Percentiles rank a stretch among this genome's conserved stretches.
Evolutionary conservation across 2,329 filamentous ascomycete genomes (phyloP).

Genomic region (Parasarocladium wereldwijsianum): DNA sequence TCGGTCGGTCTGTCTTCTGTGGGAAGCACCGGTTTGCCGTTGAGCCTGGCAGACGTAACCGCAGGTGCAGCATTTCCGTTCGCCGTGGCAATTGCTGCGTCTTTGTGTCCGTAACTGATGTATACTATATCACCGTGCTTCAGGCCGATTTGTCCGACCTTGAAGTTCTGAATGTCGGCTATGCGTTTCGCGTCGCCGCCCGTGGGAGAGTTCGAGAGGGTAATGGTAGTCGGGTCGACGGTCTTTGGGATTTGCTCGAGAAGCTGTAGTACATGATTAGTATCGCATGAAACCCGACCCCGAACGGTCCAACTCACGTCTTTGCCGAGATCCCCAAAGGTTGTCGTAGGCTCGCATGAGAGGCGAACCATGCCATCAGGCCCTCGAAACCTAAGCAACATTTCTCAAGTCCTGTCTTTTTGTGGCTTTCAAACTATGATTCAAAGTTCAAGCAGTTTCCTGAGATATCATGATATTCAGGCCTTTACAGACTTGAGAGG

Average conservation of each 20-base stretch:
- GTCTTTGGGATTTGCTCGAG: conserved; percentile 43
- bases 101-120: conserved; percentile 58
- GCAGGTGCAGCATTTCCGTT: conserved; percentile 22
- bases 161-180: conserved; percentile 40
- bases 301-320: conserved; percentile 23
- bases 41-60: conserved; percentile 52
- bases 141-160: conserved; percentile 44
- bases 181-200: conserved; percentile 43
- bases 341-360: conserved; percentile 57
- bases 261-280: conserved; percentile 26
- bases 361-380: conserved; percentile 88
- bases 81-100: conserved; percentile 18
- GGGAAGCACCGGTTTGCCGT: conserved; percentile 58
- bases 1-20: conserved; percentile 53
- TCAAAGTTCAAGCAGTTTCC: too few relatives aligned
- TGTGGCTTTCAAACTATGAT: too few relatives aligned
- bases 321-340: conserved; percentile 49
- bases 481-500: too few relatives aligned
- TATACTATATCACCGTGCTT: conserved; percentile 84
- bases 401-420: too few relatives aligned
- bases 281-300: background rate
- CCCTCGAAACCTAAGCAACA: conserved; percentile 78
- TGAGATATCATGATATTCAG: too few relatives aligned
- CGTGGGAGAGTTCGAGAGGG: conserved; percentile 45
- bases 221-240: conserved; percentile 44